Evolutionary conservation across 331 rosid genomes (phyloP), one percentile per base, ranked within the genome.

Genomic region (Quercus lobata): DNA sequence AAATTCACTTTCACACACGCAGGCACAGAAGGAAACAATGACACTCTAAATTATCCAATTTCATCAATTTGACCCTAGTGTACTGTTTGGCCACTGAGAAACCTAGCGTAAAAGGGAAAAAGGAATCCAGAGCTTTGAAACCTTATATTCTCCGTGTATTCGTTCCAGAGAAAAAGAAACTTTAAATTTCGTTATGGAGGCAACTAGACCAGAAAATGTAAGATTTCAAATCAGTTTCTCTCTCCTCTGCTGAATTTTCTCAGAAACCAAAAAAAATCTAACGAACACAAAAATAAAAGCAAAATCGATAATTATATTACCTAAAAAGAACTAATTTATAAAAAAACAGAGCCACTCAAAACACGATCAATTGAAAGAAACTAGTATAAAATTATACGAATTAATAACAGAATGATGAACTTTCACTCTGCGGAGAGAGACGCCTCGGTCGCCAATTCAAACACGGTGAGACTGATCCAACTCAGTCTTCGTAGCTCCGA

Each of bases 321-420:
- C 77, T 81, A 66, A 16, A 18, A 7, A 55, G 49, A 17, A 27
- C 17, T 66, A 25, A 4, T 4, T 11, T 68, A 34, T 68, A 27
- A 37, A 18, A 37, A 74, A 24, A 57, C 25, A 56, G 35, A 22
- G 25, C 60, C 76, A 4, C 22, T 46, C 55, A 62, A 14, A 79
- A 56, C 72, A 60, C 29, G 69, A 12, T 41, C n/a, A 65, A 69
- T 55, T 46, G 6, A n/a, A 60, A 69, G 41, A n/a, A 71, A 46
- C 8, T 29, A 41, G 46, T 41, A 79, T 55, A 16, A 49, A n/a
- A 73, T 65, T 57, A 34, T 72, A 75, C 34, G 19, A 75, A 63
- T 58, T 41, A 37, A 46, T 32, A 60, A 35, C 57, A 53, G 76
- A 69, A 83, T 37, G 37, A 83, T 83, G 84, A 86, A 86, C 87